Base-by-base conservation (phyloP, 208 protist species). In the Wallacemonas sp. region DNA sequence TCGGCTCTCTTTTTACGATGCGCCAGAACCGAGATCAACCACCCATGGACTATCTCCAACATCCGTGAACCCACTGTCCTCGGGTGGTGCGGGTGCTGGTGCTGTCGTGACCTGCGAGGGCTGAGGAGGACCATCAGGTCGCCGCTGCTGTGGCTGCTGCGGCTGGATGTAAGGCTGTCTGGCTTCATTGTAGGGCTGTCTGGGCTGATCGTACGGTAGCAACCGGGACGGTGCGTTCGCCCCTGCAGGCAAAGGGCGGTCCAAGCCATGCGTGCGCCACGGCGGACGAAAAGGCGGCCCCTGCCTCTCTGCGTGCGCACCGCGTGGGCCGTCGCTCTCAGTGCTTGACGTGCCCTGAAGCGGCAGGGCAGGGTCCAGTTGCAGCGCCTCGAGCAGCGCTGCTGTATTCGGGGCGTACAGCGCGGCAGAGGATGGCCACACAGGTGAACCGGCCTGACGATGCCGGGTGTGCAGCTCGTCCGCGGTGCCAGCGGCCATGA, bases 301-400 rank as follows among this genome's bases (percentile, higher is more conserved):
- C 8, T 12, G 26, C 20, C 29, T 10, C 11, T 55, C 16, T 31
- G 20, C 22, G 7, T 32, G 48, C 18, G 18, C 20, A 11, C 44
- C 20, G 18, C 44, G 29, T 3, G 25, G 54, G 29, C 54, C 25
- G 54, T 48, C n/a, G 57, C 22, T 48, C 18, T 31, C 20, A 31
- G 18, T 48, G 3, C 44, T 33, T 39, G 22, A 29, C 33, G 48
- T 41, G 31, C 68, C 54, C 38, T 91, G 85, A 41, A 91, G 67
- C 1, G 86, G 79, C 23, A 76, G 41, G 10, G 73, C 67, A 2
- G 78, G 76, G 12, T 46, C 14, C 3, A 89, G 74, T n/a, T 71
- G 65, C 16, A 93, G 64, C 1, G 74, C 70, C 2, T 22, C 1
- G 32, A 93, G 52, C 28, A 93, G 44, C 11, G 70, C 50, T 20